Percentiles rank a stretch among this genome's conserved stretches.
phyloP scores from a whole-genome alignment of 2,329 filamentous ascomycete genomes.

The Phoma sp. region DNA sequence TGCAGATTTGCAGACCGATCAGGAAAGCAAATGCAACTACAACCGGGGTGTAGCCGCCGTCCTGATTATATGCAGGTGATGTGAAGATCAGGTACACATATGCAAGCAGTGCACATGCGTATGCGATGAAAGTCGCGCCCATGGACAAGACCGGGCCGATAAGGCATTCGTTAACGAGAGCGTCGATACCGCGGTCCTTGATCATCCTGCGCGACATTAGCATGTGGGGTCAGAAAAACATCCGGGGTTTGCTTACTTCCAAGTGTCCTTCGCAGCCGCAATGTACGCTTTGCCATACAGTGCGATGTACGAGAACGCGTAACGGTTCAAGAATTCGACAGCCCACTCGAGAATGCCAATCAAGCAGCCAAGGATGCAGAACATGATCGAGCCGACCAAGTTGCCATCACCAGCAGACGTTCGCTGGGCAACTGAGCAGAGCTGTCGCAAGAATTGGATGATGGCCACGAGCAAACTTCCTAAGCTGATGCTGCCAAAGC shows the following conservation, averaged over 20 bases:
- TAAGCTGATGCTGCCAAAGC: conserved; percentile 87
- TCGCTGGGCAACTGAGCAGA: conserved; percentile 78
- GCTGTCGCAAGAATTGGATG: conserved; percentile 81
- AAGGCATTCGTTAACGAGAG: conserved; percentile 86
- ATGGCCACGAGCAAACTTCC: conserved; percentile 86
- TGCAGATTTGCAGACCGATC: conserved; percentile 86
- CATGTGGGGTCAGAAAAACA: not conserved
- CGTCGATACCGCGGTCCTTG: conserved; percentile 88
- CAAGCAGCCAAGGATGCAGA: conserved; percentile 78
- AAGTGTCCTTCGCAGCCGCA: conserved; percentile 84
- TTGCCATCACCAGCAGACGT: conserved; percentile 71
- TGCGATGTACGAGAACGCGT: conserved; percentile 91
- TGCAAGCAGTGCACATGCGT: conserved; percentile 78
- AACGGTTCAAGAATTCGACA: conserved; percentile 86
- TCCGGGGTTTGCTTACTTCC: conserved; percentile 60
- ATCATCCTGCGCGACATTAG: conserved; percentile 66
- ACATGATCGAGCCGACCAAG: conserved; percentile 68
- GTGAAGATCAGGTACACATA: conserved; percentile 90
- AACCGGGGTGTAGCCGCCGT: conserved; percentile 73
- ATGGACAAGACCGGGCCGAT: conserved; percentile 68
- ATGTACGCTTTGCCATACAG: conserved; percentile 91
- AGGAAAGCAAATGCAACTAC: conserved; percentile 86
- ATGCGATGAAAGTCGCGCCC: conserved; percentile 82
- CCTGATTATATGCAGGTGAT: conserved; percentile 74
- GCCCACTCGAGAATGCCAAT: conserved; percentile 83